Base-by-base conservation (phyloP, 495 filamentous ascomycete species). In the Xylaria bambusicola region DNA sequence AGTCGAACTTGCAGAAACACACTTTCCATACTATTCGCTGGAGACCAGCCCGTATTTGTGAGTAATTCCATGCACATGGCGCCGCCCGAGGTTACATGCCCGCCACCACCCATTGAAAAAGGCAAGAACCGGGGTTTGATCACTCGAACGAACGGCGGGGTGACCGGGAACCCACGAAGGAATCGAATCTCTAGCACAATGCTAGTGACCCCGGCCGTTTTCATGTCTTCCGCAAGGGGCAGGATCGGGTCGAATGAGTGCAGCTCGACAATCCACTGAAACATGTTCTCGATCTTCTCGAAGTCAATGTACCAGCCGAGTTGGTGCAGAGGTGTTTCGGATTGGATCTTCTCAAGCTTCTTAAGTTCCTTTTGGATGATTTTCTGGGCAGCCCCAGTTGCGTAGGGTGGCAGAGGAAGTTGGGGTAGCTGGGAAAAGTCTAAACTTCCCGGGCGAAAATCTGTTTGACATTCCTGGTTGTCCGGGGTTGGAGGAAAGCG, bases 61-160 rank as follows among this genome's bases (percentile, higher is more conserved):
- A 97, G 81, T 6, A 97, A 78, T 72, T 97, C 88, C 90, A 96
- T 92, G 71, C 93, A 97, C 73, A 97, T 80, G 1, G 92, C 88
- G 1, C 93, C 93, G 2, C 93, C 93, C n/a, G 75, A 67, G 0
- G 93, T 96, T 55, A 97, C 88, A 69, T 97, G 92, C 1, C 93
- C 93, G 18, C 93, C 93, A 21, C 93, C 93, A 10, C 92, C 91
- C 5, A 74, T 41, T 42, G 71, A 66, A 68, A 92, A 91, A 10
- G 82, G 74, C 35, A 91, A 72, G 73, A 96, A 95, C 7, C 87
- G 86, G 0, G 93, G 93, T 12, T 88, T 82, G 54, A 97, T 84
- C 7, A 97, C 85, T 2, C 93, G 88, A 26, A 97, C 81, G 64
- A 97, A 96, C 0, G 93, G 93, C 3, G 93, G 93, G 2, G 80